Evolutionary conservation across 176 grass and related monocot species (phyloP), one percentile per base, ranked within the genome.

Genomic region (Rhynchospora breviuscula): DNA sequence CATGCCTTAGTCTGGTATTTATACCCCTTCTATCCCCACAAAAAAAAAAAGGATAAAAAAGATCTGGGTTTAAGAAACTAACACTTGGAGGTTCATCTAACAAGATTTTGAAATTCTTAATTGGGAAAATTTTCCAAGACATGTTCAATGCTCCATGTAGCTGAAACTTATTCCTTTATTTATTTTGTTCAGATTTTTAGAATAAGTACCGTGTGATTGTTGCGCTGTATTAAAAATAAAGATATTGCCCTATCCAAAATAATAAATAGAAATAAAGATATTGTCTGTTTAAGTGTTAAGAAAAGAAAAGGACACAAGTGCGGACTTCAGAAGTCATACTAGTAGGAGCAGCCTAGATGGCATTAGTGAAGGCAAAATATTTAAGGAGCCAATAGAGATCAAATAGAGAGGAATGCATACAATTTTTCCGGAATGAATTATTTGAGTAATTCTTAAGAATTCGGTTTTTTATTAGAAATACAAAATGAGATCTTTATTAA

Each of bases 121-220:
- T 81, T 80, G 23, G 6, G 6, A 76, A 76, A 17, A 40, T 9
- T 66, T 64, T 47, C 19, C 12, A 81, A 75, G 46, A 47, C 33
- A 6, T 45, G 33, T 63, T 81, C 40, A 63, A 43, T 59, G 59
- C 23, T 10, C n/a, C 11, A 40, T 8, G 11, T 62, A 48, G 59
- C 22, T 63, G 9, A 44, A 48, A 59, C 64, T 35, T 15, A 64
- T 43, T n/a, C 15, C 25, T 79, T 17, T 19, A 14, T 62, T 59
- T 44, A 81, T 81, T 65, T 67, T 51, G 15, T 67, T 64, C 23
- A 51, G 45, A 52, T 1, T 53, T 49, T 82, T 25, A 25, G 2
- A 15, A 18, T 65, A 67, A 25, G 13, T 26, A 67, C 22, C 47
- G 66, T 82, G 79, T 82, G 63, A 64, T 64, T 82, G 79, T 67